Evolutionary conservation across 495 filamentous ascomycete species (phyloP).

Genomic region (Apiosordaria backusii): DNA sequence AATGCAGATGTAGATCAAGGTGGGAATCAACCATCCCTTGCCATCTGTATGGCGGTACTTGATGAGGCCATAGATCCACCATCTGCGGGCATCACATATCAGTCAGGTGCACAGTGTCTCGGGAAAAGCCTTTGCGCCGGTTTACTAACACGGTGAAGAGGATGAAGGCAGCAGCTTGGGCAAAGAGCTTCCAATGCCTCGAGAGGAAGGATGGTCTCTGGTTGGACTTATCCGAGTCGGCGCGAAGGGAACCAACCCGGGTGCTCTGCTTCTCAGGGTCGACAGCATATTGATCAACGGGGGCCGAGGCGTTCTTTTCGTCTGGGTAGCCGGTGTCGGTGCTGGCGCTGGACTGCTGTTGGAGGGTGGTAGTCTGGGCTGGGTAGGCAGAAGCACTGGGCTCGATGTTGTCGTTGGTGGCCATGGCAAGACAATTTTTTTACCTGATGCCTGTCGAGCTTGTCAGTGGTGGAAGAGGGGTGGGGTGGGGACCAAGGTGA

Average conservation of each 20-base stretch:
- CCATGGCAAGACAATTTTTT: slow-evolving; percentile 3
- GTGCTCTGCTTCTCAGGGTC: slow-evolving; percentile 30
- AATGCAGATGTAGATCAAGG: slow-evolving; percentile 75
- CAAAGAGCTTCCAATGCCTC: slow-evolving; percentile 20
- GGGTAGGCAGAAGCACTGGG: not conserved
- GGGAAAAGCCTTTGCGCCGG: not conserved
- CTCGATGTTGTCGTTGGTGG: slow-evolving; percentile 16
- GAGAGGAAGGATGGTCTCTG: not conserved
- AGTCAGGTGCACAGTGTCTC: not conserved
- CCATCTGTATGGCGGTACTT: slow-evolving; percentile 68
- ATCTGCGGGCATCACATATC: slow-evolving; percentile 45
- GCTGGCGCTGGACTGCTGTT: slow-evolving; percentile 11
- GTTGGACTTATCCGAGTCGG: slow-evolving; percentile 4
- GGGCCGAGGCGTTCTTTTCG: slow-evolving; percentile 10
- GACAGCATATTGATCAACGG: slow-evolving; percentile 17
- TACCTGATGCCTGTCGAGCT: too few relatives aligned
- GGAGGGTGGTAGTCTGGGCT: not conserved
- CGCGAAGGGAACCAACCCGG: slow-evolving; percentile 23
- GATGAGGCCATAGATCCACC: slow-evolving; percentile 84
- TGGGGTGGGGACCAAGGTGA: not conserved
- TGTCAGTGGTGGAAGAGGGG: too few relatives aligned
- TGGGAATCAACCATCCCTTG: slow-evolving; percentile 79
- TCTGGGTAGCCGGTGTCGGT: slow-evolving; percentile 12
- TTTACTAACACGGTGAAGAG: slow-evolving; percentile 28
- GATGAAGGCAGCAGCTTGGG: slow-evolving; percentile 16